Evolutionary conservation across 805 yeast genomes (phyloP), one percentile per base, ranked within the genome.

Genomic region (Yamadazyma akitaensis): DNA sequence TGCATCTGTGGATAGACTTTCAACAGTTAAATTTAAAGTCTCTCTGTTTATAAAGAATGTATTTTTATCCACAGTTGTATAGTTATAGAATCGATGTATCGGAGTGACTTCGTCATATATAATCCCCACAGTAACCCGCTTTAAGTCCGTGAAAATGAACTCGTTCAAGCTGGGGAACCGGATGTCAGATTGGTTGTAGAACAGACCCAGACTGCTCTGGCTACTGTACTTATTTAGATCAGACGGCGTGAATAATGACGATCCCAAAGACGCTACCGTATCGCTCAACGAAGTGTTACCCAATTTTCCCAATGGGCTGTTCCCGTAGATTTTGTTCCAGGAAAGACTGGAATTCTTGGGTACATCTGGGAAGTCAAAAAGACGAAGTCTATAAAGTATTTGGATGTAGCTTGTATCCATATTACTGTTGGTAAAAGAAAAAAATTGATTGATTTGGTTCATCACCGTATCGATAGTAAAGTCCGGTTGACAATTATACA

Each of bases 251-350:
- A 61, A 71, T 3, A 65, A 35, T 25, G 38, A 56, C 5, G 53
- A 14, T 11, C 54, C 54, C 26, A 65, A 39, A 2, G 52, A 35
- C 8, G 42, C 43, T 9, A 68, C 38, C 1, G 62, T 53, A 32
- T 57, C 67, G n/a, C 49, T 46, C 38, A 71, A 57, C 3, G 70
- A 51, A 5, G 62, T 45, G 53, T 68, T 67, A 3, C 72, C 72
- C 28, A 55, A 37, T 11, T 32, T 30, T 11, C 40, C 26, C 39
- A 43, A 53, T 9, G 38, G 39, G 16, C 37, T 33, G 11, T 47
- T 43, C 19, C 41, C 38, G 26, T 36, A 45, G n/a, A 44, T 38
- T 17, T 37, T 26, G 16, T 47, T 33, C 45, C 45, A 44, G n/a
- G 41, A n/a, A 9, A 25, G 13, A 8, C 50, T 44, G 1, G 48